phyloP scores from a whole-genome alignment of 805 yeast species.

The Candida hispaniensis region DNA sequence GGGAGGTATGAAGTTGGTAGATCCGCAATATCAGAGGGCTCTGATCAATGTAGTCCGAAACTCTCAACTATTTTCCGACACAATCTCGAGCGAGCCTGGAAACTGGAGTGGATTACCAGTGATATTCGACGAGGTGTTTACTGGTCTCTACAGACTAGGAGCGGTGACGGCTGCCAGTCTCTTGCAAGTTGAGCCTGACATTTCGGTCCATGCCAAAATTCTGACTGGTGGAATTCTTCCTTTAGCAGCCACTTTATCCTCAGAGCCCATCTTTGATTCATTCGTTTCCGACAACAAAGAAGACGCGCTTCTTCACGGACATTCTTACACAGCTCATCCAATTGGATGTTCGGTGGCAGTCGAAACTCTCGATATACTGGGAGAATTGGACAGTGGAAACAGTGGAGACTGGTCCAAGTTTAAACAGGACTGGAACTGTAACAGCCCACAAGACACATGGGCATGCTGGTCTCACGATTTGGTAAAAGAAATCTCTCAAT shows the following conservation, averaged over 20 bases:
- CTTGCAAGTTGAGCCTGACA: slow-evolving; percentile 21
- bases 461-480: slow-evolving; percentile 22
- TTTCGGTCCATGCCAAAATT: slow-evolving; percentile 24
- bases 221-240: slow-evolving; percentile 25
- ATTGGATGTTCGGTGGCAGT: slow-evolving; percentile 23
- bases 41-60: slow-evolving; percentile 21
- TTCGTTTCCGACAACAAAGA: slow-evolving; percentile 21
- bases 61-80: slow-evolving; percentile 15
- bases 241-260: slow-evolving; percentile 21
- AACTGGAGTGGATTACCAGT: slow-evolving; percentile 23
- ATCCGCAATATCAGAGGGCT: slow-evolving; percentile 22
- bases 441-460: slow-evolving; percentile 16
- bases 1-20: slow-evolving; percentile 24
- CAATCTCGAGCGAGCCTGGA: neutral
- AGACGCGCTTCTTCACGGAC: slow-evolving; percentile 25
- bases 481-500: slow-evolving; percentile 17
- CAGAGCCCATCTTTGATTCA: slow-evolving; percentile 21
- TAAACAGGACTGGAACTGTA: slow-evolving; percentile 18
- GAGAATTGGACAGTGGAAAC: slow-evolving; percentile 13
- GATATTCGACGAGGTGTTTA: slow-evolving; percentile 24
- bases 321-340: slow-evolving; percentile 25
- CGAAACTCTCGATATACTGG: slow-evolving; percentile 18
- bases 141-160: slow-evolving; percentile 24
- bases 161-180: slow-evolving; percentile 18
- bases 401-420: slow-evolving; percentile 17